Evolutionary conservation across 169 alveolate species (phyloP), one percentile per base, ranked within the genome.

Genomic region (Eimeria zaria): DNA sequence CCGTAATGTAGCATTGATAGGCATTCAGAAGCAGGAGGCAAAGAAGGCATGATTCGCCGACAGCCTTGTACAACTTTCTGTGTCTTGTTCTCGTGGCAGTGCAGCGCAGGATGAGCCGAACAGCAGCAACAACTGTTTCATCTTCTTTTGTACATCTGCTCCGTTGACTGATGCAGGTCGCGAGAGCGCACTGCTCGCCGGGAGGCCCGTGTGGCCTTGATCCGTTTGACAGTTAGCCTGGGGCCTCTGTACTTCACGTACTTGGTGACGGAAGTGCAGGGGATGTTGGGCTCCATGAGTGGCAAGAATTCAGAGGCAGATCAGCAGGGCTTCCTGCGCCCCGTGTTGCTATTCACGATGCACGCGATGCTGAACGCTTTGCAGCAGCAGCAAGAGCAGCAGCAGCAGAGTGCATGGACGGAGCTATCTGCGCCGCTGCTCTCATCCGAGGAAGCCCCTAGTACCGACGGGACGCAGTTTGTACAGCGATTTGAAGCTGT

Each of bases 121-220:
- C 48, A 69, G 48, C 48, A 33, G 12, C 48, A 36, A 9, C 87
- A 9, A 4, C 27, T 64, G 6, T 7, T 76, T 36, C 46, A 76
- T 76, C 64, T 76, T 30, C 48, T 69, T 22, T 12, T 41, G 62
- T 22, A 11, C 44, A 4, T 74, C 18, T 74, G 58, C 8, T 14
- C 41, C 55, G 64, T 81, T 55, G 41, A 12, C n/a, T 81, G 44
- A 4, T 1, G 41, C 87, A 89, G 95, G 14, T 95, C 97, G 2
- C 95, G 97, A 7, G 95, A 95, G 39, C 89, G 97, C 30, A 84
- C 64, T 44, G 87, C 83, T 22, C 58, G 97, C 6, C 97, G 97
- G 30, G 80, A 74, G 71, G 97, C 97, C n/a, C 80, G 97, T n/a
- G 90, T 80, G 48, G 97, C 97, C 4, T 33, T 95, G 46, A 69